Conservation (phyloP, 2,329 filamentous ascomycete species). For the Diplodia sapinea region DNA sequence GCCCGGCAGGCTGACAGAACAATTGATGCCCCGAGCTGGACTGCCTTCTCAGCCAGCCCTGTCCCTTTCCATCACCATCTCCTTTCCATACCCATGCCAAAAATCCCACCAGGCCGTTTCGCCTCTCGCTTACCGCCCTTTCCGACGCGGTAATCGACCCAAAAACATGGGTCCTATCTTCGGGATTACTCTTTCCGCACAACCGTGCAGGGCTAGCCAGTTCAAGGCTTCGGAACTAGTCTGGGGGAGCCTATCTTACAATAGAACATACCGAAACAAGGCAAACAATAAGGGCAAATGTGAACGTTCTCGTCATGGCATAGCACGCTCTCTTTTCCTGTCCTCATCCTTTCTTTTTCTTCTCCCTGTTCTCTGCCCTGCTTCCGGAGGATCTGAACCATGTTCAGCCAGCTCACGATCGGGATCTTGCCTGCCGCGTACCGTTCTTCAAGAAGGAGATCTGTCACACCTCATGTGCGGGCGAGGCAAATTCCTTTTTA, state of each 20-base stretch:
- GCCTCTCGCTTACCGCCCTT: neutral
- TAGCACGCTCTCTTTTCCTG: neutral
- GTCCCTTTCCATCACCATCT: neutral
- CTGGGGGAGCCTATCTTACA: neutral
- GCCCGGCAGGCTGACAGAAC: neutral
- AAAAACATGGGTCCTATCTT: neutral
- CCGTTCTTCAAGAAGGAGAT: conserved; percentile 12
- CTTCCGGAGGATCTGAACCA: neutral
- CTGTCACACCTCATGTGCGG: neutral
- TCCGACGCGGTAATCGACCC: neutral
- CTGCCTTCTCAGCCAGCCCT: conserved; percentile 1
- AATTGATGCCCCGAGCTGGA: neutral
- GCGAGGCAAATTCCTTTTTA: neutral
- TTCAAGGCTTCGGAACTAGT: neutral
- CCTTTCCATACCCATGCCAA: neutral
- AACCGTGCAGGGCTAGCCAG: neutral
- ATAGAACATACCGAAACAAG: neutral
- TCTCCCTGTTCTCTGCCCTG: neutral
- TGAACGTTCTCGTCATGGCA: no score
- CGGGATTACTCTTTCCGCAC: neutral
- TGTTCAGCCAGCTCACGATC: neutral
- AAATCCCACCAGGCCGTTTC: neutral
- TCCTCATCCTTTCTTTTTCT: neutral
- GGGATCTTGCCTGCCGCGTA: neutral
- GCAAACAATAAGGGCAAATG: no score